Evolutionary conservation across 768 basidiomycete genomes (phyloP).

Genomic region (Hortiboletus flavorubellus): DNA sequence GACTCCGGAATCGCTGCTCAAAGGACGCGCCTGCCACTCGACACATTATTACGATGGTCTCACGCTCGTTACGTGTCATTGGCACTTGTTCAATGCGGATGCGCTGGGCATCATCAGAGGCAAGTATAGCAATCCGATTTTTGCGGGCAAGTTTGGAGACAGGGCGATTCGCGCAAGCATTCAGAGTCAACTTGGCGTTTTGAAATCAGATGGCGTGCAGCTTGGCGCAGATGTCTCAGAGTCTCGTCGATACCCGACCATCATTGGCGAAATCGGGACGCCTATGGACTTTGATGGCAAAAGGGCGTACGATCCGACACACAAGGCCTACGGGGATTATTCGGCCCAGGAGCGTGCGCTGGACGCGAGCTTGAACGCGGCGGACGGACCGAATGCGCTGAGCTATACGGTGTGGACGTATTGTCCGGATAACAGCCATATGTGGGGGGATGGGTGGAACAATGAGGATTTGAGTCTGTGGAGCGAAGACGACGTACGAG

Average conservation of each 20-base stretch:
- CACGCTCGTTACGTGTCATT: slow-evolving; percentile 88
- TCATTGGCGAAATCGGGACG: slow-evolving; percentile 95
- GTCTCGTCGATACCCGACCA: slow-evolving; percentile 61
- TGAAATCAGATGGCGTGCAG: slow-evolving; percentile 70
- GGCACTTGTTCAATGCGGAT: slow-evolving; percentile 96
- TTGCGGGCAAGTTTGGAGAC: slow-evolving; percentile 82
- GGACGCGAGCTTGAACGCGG: slow-evolving; percentile 76
- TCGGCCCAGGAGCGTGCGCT: slow-evolving; percentile 76
- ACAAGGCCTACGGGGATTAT: slow-evolving; percentile 67
- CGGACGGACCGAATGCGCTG: slow-evolving; percentile 71
- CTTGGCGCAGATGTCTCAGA: slow-evolving; percentile 38
- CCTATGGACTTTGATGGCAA: slow-evolving; percentile 94
- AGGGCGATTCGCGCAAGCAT: slow-evolving; percentile 75
- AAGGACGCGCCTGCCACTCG: slow-evolving; percentile 69
- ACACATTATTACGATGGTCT: slow-evolving; percentile 95
- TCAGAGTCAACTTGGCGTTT: slow-evolving; percentile 75
- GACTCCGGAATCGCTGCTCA: slow-evolving; percentile 50
- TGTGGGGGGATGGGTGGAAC: slow-evolving; percentile 97
- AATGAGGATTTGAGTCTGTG: slow-evolving; percentile 92
- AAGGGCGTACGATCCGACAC: slow-evolving; percentile 61
- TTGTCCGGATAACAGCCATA: slow-evolving; percentile 74
- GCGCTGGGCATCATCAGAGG: slow-evolving; percentile 89
- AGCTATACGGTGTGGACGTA: slow-evolving; percentile 91
- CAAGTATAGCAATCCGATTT: slow-evolving; percentile 63
- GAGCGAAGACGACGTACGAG: slow-evolving; percentile 68